Percentiles rank a stretch among this genome's conserved stretches.
These are phyloP conservation scores for Pseudoneurospora amorphoporcata DNA, from an alignment of 495 filamentous ascomycete species.

Conservation along the genomic window DNA sequence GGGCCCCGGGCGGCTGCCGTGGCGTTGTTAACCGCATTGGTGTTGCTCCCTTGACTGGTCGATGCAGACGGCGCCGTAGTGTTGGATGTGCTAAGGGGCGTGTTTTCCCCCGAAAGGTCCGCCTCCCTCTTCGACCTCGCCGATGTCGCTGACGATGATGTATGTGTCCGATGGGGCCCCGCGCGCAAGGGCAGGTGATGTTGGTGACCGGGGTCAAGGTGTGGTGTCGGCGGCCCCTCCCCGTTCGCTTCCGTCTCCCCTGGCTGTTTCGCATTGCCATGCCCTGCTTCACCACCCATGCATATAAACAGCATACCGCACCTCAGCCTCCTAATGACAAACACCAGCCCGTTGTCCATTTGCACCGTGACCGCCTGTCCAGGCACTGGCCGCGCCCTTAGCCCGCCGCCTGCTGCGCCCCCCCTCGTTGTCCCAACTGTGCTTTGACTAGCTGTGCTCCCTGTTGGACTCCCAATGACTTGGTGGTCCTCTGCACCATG, in stretches of 20 bases:
- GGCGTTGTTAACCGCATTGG: background rate
- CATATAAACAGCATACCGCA: slow-evolving; percentile 45
- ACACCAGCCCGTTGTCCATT: slow-evolving; percentile 30
- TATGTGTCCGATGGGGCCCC: slow-evolving; percentile 28
- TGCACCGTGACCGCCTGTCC: slow-evolving; percentile 34
- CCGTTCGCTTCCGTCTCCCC: background rate
- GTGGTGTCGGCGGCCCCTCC: background rate
- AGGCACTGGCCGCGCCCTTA: background rate
- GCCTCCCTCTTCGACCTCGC: background rate
- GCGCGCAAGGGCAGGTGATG: slow-evolving; percentile 8
- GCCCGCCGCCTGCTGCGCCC: background rate
- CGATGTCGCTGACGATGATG: slow-evolving; percentile 15
- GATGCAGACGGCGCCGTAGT: slow-evolving; percentile 15
- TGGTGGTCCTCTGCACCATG: background rate
- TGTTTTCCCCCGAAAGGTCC: background rate
- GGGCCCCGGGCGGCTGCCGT: slow-evolving; percentile 14
- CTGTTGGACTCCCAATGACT: background rate
- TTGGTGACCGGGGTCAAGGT: background rate
- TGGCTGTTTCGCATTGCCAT: background rate
- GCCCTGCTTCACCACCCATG: slow-evolving; percentile 29
- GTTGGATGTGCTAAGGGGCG: background rate
- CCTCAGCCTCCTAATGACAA: slow-evolving; percentile 35
- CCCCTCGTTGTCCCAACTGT: background rate
- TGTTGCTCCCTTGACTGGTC: slow-evolving; percentile 11
- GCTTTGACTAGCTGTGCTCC: background rate